Base-by-base conservation (phyloP, 2,329 filamentous ascomycete genomes). In the Gliomastix tumulicola region DNA sequence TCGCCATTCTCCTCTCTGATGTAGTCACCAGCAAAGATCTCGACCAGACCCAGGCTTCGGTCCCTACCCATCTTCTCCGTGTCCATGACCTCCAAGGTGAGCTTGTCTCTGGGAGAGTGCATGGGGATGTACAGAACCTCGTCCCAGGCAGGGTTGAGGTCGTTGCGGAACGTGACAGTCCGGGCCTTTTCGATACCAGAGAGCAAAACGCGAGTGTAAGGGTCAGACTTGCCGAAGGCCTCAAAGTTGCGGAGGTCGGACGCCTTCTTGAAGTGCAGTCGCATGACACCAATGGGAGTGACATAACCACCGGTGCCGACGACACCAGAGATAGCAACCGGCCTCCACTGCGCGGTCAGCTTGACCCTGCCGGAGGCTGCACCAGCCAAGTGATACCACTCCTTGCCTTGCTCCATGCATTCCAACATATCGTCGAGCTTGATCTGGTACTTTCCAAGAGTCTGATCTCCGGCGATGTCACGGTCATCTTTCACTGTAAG, bases 101-200 rank as follows among this genome's bases (percentile, higher is more conserved):
- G 68, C 52, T 84, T 88, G 57, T 98, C 92, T 21, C 87, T 82
- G 12, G 75, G 51, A 7, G 82, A 88, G 57, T 96, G 90, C 39
- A 98, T 76, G 2, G 94, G 90, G 1, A 98, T 74, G 54, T 98
- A 98, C 17, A 96, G 75, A 18, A 98, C 81, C 61, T 98, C 92
- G 51, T 98, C 88, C 82, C 86, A 98, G 36, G 92, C 84, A 3
- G 92, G 92, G 55, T 94, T 88, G 40, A 98, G 77, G 43, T 96
- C 94, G 63, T 95, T 98, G 56, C 88, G 82, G 69, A 92, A 95
- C 0, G 90, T 97, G 35, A 98, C 92, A 3, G 92, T 97, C 40
- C 89, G 80, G 9, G 78, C 88, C 59, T 90, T 94, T 55, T 92
- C 84, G 39, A 97, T 80, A 32, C 92, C 90, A 33, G 89, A 95